Evolutionary conservation across 2,329 filamentous ascomycete genomes (phyloP).

Genomic region (Fusarium albidum): DNA sequence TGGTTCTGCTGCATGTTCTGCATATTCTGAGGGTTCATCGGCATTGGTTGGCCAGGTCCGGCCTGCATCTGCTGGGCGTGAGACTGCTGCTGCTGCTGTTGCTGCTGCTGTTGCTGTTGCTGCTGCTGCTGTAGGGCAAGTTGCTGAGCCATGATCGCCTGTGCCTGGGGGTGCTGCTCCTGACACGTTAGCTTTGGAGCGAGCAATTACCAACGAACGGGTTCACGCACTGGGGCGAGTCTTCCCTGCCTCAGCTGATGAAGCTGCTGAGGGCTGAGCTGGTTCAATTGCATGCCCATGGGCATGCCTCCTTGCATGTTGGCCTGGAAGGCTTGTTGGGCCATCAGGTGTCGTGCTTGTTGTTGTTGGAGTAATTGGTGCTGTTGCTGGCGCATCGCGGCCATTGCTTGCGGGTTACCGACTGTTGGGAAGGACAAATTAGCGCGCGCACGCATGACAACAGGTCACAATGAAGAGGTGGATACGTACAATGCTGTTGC

Average conservation of each 20-base stretch:
- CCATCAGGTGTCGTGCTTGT: slow-evolving; percentile 61
- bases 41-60: slow-evolving; percentile 56
- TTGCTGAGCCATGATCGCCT: slow-evolving; percentile 53
- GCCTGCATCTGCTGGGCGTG: slow-evolving; percentile 52
- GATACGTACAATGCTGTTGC: slow-evolving; percentile 46
- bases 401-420: slow-evolving; percentile 49
- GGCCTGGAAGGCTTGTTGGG: slow-evolving; percentile 62
- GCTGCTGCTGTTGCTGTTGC: slow-evolving; percentile 45
- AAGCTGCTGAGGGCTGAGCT: slow-evolving; percentile 60
- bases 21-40: slow-evolving; percentile 58
- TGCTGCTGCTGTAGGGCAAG: slow-evolving; percentile 51
- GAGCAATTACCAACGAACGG: not conserved
- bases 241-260: slow-evolving; percentile 57
- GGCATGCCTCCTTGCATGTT: slow-evolving; percentile 62
- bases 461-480: slow-evolving; percentile 5
- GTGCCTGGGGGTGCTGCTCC: slow-evolving; percentile 43
- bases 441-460: slow-evolving; percentile 12
- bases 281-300: slow-evolving; percentile 63
- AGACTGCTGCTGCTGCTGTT: slow-evolving; percentile 48
- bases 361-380: slow-evolving; percentile 67
- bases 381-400: slow-evolving; percentile 62
- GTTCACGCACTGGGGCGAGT: slow-evolving; percentile 51
- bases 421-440: slow-evolving; percentile 37
- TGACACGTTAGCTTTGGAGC: slow-evolving; percentile 30
- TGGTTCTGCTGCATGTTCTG: slow-evolving; percentile 54